Base-by-base conservation (phyloP, 1,139 yeast genomes). In the Debaryomyces sp. region DNA sequence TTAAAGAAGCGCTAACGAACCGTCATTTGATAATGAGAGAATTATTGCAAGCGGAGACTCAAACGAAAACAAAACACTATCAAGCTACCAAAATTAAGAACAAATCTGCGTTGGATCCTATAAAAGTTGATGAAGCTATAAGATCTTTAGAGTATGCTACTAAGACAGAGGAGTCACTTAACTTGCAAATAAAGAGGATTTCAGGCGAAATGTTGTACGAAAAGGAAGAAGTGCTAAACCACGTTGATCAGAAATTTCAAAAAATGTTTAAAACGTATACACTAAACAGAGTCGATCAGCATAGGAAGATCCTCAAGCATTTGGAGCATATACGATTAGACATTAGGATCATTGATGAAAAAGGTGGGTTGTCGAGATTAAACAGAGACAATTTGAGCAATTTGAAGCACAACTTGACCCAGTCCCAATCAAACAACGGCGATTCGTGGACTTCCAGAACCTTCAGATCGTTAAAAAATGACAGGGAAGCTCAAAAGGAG, bases 1-100 rank as follows among this genome's bases (percentile, higher is more conserved):
- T 92, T 47, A 95, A 94, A 66, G 99, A 94, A 66, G 88, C 97
- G 0, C 73, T 94, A 49, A 95, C 99, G 0, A 92, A 92, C 66
- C 78, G 99, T 49, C 97, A 95, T 66, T 74, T 94, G 49, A 71
- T 94, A 42, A 94, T 94, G 96, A 78, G 97, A 49, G 99, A 95
- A 56, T 73, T 90, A 46, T 63, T 82, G 23, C 88, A 83, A 59
- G 95, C 97, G 0, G 96, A 92, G 61, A 81, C 84, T 5, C 82
- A 78, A 51, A 83, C 96, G 2, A 82, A 80, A 57, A 68, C 82
- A 24, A 88, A 84, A 60, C 96, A 89, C 58, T 80, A 82, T 45
- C 78, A 82, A 12, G 96, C 96, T 1, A 81, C 87, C 26, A 85
- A 86, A 57, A 77, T 92, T 48, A 87, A 89, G 60, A 84, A 81